phyloP scores from a whole-genome alignment of 345 rosid genomes.

The Capsella bursapastoris region DNA sequence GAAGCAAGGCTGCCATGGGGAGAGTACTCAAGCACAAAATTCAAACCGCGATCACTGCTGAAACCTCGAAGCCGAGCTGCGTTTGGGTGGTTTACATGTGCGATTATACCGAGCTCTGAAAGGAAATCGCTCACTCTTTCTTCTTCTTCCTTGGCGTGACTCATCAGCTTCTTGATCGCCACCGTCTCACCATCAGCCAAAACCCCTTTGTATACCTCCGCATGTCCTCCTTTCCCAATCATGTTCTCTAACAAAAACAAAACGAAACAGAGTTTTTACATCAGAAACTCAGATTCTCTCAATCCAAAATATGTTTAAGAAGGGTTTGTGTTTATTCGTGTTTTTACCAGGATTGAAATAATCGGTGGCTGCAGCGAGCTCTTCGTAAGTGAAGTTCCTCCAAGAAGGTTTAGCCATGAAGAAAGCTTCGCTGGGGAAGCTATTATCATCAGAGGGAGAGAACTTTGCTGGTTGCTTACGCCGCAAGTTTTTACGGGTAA shows the following conservation, averaged over 20 bases:
- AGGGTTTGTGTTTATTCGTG: neutral
- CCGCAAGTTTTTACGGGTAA: constrained; percentile 52
- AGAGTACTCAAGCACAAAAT: constrained; percentile 83
- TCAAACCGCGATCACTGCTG: constrained; percentile 74
- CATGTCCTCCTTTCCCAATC: constrained; percentile 90
- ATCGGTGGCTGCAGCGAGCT: constrained; percentile 69
- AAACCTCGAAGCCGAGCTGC: constrained; percentile 85
- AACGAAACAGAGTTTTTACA: neutral
- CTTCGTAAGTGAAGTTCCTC: constrained; percentile 68
- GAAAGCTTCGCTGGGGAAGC: constrained; percentile 45
- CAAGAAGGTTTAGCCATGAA: constrained; percentile 63
- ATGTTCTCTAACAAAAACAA: constrained; percentile 58
- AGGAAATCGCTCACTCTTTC: constrained; percentile 66
- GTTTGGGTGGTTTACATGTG: constrained; percentile 88
- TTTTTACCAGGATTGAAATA: constrained; percentile 64
- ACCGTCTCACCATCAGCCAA: constrained; percentile 67
- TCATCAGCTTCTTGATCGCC: constrained; percentile 79
- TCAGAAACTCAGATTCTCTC: constrained; percentile 17
- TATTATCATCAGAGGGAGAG: constrained; percentile 48
- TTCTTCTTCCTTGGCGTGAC: constrained; percentile 64
- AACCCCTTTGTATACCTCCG: constrained; percentile 80
- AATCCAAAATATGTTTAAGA: neutral
- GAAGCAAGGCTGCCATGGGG: constrained; percentile 84
- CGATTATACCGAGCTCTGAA: constrained; percentile 91
- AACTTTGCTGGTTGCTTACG: constrained; percentile 52